Evolutionary conservation across 306 rosid species (phyloP), one percentile per base, ranked within the genome.

Genomic region (Prunus persica): DNA sequence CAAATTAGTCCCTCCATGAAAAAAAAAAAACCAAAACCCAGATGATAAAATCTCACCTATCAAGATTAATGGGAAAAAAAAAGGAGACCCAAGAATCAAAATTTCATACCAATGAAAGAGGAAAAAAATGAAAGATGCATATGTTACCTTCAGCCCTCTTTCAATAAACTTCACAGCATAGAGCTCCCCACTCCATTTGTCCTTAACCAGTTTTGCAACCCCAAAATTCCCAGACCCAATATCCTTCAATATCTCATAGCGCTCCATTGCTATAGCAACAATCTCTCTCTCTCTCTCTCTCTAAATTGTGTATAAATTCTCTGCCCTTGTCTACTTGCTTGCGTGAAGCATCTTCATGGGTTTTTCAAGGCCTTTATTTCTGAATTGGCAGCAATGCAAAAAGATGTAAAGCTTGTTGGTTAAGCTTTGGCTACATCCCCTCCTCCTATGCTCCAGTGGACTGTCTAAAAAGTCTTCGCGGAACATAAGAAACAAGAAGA

Each of bases 151-250:
- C 34, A 67, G 85, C 79, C 99, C 97, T 82, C 94, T 87, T 84
- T 96, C 99, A 56, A 93, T 93, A 32, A 86, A 96, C 86, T 96
- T 96, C 84, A 96, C 78, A 46, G 99, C 99, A n/a, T 82, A 89
- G 24, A 89, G 91, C 73, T 93, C 89, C 27, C 91, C 91, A 76
- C 81, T 88, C 83, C 90, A 74, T 85, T 85, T 96, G 32, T 93
- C 97, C 73, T 88, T 92, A 0, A 87, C 96, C 71, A 88, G 86
- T 83, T 89, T 96, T 19, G 99, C 99, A 19, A 96, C 97, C 54
- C 99, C 98, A 69, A 92, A 96, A 81, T 96, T 96, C 12, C 99
- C 99, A 18, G 99, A 93, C 47, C 99, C 99, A 78, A 96, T 89
- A 85, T 93, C 93, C 82, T 82, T 91, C 71, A 91, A 65, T 76